phyloP scores from a whole-genome alignment of 2,329 filamentous ascomycete species.

The Aspergillus tamarii region DNA sequence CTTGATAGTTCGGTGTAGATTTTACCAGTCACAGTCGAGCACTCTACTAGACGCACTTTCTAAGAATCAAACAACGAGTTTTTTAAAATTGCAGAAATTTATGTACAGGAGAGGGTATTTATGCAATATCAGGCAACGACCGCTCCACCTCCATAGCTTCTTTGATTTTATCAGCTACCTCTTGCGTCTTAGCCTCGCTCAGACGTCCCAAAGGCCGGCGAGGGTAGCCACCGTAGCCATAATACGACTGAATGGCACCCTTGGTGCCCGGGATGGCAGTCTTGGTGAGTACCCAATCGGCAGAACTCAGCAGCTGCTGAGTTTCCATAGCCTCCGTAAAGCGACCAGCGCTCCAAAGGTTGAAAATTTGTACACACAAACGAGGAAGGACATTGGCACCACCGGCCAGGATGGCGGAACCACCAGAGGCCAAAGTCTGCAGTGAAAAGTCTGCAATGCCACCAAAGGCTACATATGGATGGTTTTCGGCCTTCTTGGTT shows the following conservation, averaged over 20 bases:
- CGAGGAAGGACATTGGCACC: constrained; percentile 87
- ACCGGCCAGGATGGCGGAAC: constrained; percentile 83
- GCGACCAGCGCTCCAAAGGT: constrained; percentile 74
- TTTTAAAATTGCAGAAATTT: not conserved
- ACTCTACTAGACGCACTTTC: not conserved
- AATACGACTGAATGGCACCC: constrained; percentile 79
- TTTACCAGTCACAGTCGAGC: not conserved
- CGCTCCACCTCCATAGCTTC: constrained; percentile 40
- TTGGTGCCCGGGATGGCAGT: constrained; percentile 84
- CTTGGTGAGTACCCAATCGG: constrained; percentile 85
- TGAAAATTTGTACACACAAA: constrained; percentile 78
- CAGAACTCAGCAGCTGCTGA: constrained; percentile 74
- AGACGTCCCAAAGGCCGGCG: constrained; percentile 60
- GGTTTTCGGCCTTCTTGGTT: constrained; percentile 36
- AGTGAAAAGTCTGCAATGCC: constrained; percentile 87
- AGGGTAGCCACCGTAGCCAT: constrained; percentile 79
- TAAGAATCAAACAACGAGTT: not conserved
- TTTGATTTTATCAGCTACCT: constrained; percentile 39
- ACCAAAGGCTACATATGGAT: constrained; percentile 79
- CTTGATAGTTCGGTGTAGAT: not conserved
- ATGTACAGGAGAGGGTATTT: constrained; percentile 11
- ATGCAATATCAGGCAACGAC: constrained; percentile 40
- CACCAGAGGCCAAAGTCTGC: constrained; percentile 78
- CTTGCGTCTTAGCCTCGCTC: constrained; percentile 33
- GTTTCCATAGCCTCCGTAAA: constrained; percentile 74